Evolutionary conservation across 2,329 filamentous ascomycete genomes (phyloP), one percentile per base, ranked within the genome.

Genomic region (Aspergillus caelatus): DNA sequence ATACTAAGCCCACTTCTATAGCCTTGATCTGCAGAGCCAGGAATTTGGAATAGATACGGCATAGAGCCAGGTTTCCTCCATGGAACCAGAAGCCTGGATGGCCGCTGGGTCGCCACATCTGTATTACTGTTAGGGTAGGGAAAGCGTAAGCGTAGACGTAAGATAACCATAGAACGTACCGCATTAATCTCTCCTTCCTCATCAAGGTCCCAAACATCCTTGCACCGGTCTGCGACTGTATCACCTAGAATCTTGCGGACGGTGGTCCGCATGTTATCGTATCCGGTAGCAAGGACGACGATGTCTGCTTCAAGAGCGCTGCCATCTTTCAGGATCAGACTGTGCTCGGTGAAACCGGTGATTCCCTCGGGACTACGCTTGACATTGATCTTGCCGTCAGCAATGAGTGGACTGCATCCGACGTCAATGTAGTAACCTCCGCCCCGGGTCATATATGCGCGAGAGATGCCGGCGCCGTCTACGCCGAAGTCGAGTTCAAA

Each of bases 11-110:
- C 57, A 73, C 72, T 64, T 83, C 79, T 19, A 77, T 67, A 2
- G 78, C 82, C 68, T 82, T 83, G 59, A 85, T 84, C 68, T 84
- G 81, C 63, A 85, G 70, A 1, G 83, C 83, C 64, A 85, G 65
- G 58, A 81, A 72, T 60, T 81, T 83, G 0, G 88, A 90, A 67
- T 82, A 90, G 50, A 86, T 86, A 19, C 88, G 80, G 62, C 86
- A 89, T 58, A 90, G 74, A 0, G 86, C 87, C 43, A 91, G 70
- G 65, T 89, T 90, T 1, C 89, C 88, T 0, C 87, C 88, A 66
- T 89, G 86, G 66, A 86, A 86, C 88, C 88, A 91, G 63, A 91
- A 87, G 0, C 87, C 86, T 0, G 86, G 85, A 60, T 89, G 87
- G 0, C 88, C 88, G 26, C 82, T 88, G 21, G 79, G 79, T 62